A percentile compares a stretch with the other conserved stretches of the same genome.
Conservation (phyloP, 768 basidiomycete species). For the Chiua virens region DNA sequence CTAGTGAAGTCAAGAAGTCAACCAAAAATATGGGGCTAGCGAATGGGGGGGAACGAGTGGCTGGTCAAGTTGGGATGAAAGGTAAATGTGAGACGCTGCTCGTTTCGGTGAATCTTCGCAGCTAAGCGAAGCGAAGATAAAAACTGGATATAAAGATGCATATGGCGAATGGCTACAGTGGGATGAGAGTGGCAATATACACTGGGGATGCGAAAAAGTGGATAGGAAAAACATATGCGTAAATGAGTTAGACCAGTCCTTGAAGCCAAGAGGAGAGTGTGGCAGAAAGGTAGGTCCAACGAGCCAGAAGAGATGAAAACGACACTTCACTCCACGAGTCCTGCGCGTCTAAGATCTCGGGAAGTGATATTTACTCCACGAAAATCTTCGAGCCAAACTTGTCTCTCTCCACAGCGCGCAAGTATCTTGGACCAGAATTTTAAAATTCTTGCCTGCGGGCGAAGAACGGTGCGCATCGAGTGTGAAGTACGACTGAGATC, state of each 20-base stretch:
- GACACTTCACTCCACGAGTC: slow-evolving; percentile 17
- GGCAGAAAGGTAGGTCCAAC: neutral
- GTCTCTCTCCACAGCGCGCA: slow-evolving; percentile 48
- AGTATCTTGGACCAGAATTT: slow-evolving; percentile 55
- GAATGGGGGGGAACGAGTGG: no score
- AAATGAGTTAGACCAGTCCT: slow-evolving; percentile 6
- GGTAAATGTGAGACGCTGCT: neutral
- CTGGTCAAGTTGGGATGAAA: no score
- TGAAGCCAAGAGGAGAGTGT: neutral
- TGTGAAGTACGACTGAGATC: slow-evolving; percentile 66
- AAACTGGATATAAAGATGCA: slow-evolving; percentile 20
- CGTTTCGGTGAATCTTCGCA: no score
- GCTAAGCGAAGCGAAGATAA: neutral
- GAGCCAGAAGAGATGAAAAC: neutral
- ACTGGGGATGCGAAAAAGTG: slow-evolving; percentile 18
- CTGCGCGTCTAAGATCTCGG: slow-evolving; percentile 41
- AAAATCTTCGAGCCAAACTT: slow-evolving; percentile 68
- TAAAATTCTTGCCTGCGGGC: slow-evolving; percentile 35
- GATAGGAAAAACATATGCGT: slow-evolving; percentile 21
- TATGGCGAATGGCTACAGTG: slow-evolving; percentile 32
- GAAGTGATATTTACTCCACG: slow-evolving; percentile 56
- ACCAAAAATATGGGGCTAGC: no score
- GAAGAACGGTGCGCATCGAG: slow-evolving; percentile 41
- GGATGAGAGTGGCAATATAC: slow-evolving; percentile 30
- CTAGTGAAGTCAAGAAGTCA: no score